These are phyloP conservation scores for Crassisporium funariophilum DNA, from an alignment of 768 basidiomycete species.

Conservation along the genomic window DNA sequence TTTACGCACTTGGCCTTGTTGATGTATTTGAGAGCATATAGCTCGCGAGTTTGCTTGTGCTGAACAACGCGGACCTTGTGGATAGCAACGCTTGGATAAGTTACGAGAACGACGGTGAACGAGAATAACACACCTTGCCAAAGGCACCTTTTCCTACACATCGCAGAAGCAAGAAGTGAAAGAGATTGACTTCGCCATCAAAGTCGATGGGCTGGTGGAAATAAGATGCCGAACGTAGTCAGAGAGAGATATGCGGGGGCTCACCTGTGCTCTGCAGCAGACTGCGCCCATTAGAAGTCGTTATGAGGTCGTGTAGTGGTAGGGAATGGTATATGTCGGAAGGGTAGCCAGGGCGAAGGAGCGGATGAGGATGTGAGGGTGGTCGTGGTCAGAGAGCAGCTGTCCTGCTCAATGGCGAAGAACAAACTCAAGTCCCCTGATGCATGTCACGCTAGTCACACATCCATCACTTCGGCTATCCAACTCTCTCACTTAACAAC, in stretches of 20 bases:
- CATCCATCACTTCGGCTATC: no score
- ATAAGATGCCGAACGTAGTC: conserved; percentile 1
- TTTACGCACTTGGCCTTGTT: conserved; percentile 98
- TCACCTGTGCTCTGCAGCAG: conserved; percentile 81
- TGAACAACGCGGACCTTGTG: conserved; percentile 95
- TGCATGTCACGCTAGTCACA: no score
- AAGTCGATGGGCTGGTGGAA: conserved; percentile 83
- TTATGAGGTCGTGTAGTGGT: conserved; percentile 32
- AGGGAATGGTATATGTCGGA: conserved; percentile 5
- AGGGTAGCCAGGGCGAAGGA: conserved; percentile 2
- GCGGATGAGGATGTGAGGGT: no score
- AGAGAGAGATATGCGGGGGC: conserved; percentile 18
- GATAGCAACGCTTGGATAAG: conserved; percentile 14
- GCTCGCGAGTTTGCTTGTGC: conserved; percentile 95
- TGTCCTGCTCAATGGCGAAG: no score
- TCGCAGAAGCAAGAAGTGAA: conserved; percentile 92
- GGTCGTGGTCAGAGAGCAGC: no score
- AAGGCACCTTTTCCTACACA: conserved; percentile 99
- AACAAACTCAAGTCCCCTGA: no score
- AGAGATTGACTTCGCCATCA: conserved; percentile 93
- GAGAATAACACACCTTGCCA: conserved; percentile 74
- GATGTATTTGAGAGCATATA: conserved; percentile 99
- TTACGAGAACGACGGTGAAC: conserved; percentile 8
- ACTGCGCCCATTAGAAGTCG: conserved; percentile 71
- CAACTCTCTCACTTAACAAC: neutral